Evolutionary conservation across 2,329 filamentous ascomycete genomes (phyloP), one percentile per base, ranked within the genome.

Genomic region (Beauveria pseudobassiana): DNA sequence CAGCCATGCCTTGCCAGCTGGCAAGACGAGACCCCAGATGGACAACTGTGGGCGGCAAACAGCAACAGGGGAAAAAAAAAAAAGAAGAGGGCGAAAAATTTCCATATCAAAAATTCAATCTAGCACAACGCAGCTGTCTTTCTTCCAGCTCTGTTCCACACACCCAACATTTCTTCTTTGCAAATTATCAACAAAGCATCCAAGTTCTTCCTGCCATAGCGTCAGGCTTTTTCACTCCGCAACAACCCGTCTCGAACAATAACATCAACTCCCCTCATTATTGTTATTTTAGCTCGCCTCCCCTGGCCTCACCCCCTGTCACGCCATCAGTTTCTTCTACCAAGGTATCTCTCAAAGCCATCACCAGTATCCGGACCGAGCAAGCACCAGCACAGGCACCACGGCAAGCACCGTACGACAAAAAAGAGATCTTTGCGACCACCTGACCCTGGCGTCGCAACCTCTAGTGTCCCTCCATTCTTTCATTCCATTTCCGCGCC

Each of bases 1-100:
- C 45, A 52, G 28, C 20, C 14, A 42, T 40, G 51, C 45, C 38
- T 38, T 57, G 59, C 52, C 59, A 62, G 59, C 59, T 56, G 59
- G 59, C 59, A 51, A 50, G 34, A 38, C 34, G 34, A 38, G 5
- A 43, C 51, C 51, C 51, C 51, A 54, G 51, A 54, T 54, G 51
- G 51, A 16, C 34, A 26, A 43, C 26, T 22, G 53, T 46, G 53
- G 53, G 42, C 53, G 42, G 53, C 53, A 56, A 56, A 56, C 49
- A 34, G 49, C 18, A 34, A 20, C 18, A 5, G 9, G 16, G 26
- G 14, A 28, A 20, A 38, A 50, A 40, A 16, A 7, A 40, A 48
- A 20, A n/a, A 24, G n/a, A 7, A 34, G 38, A 30, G 20, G 16
- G 28, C 14, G 12, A 28, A n/a, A 54, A 61, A 48, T 16, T 38